A percentile compares a stretch with the other conserved stretches of the same genome.
phyloP scores from a whole-genome alignment of 148 eudicot species.

The Nepenthes gracilis region DNA sequence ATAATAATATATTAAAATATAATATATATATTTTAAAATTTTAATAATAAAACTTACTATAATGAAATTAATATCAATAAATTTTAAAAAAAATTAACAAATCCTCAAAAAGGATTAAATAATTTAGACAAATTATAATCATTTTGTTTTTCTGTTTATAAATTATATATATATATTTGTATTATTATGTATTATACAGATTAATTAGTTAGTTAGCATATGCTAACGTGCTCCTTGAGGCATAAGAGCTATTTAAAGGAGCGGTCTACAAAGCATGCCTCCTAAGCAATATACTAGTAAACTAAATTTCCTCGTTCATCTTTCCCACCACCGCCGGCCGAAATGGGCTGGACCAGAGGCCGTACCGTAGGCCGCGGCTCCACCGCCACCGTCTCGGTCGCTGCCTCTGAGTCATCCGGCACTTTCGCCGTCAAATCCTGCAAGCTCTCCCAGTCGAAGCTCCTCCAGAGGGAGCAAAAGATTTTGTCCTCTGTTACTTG shows the following conservation, averaged over 20 bases:
- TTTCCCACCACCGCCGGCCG: neutral
- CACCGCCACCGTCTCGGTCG: constrained; percentile 40
- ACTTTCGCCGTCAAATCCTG: constrained; percentile 40
- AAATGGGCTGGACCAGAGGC: constrained; percentile 56
- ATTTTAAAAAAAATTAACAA: too few relatives aligned
- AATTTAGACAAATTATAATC: too few relatives aligned
- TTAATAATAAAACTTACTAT: too few relatives aligned
- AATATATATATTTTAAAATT: too few relatives aligned
- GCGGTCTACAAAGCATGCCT: neutral
- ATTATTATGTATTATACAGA: too few relatives aligned
- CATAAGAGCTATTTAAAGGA: neutral
- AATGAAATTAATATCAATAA: too few relatives aligned
- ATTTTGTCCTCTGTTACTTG: constrained; percentile 20
- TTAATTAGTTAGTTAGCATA: too few relatives aligned
- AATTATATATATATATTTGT: too few relatives aligned
- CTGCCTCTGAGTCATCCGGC: constrained; percentile 21
- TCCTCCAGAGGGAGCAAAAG: constrained; percentile 32
- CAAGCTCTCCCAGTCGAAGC: constrained; percentile 17
- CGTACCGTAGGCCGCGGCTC: constrained; percentile 43
- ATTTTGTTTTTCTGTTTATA: too few relatives aligned
- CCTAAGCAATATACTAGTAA: neutral
- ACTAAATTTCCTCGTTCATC: neutral
- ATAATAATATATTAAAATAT: too few relatives aligned
- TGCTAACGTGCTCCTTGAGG: too few relatives aligned
- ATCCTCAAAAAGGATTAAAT: too few relatives aligned